Conservation (phyloP, 306 rosid genomes). For the Castanea sativa region DNA sequence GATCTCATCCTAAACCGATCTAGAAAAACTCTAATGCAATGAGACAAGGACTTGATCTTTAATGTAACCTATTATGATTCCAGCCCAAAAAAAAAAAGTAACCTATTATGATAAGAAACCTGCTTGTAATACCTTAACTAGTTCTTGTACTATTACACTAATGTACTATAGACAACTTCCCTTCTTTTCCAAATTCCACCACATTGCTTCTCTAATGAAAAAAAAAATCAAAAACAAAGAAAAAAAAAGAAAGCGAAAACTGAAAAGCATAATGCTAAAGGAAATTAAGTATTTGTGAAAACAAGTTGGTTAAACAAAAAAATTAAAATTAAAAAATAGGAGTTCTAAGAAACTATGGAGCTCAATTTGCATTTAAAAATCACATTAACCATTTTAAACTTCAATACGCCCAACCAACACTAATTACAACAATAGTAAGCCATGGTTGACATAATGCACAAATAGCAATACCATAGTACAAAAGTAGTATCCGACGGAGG, state of each 20-base stretch:
- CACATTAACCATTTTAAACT: background rate
- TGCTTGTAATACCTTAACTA: background rate
- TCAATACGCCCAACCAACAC: background rate
- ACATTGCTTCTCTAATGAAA: background rate
- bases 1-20: background rate
- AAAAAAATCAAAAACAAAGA: background rate
- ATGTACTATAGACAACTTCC: background rate
- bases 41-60: background rate
- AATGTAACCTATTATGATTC: background rate
- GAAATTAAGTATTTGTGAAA: background rate
- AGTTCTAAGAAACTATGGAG: background rate
- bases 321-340: background rate
- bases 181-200: background rate
- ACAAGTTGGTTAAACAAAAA: background rate
- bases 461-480: slow-evolving; percentile 77
- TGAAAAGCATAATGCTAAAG: background rate
- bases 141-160: no score
- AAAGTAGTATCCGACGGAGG: slow-evolving; percentile 89
- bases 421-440: background rate
- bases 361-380: background rate
- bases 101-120: background rate
- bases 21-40: background rate
- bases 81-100: no score
- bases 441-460: background rate
- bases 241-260: background rate